Percentiles rank a stretch among this genome's conserved stretches.
phyloP scores from a whole-genome alignment of 345 rosid species.

The Arabis hirsuta region DNA sequence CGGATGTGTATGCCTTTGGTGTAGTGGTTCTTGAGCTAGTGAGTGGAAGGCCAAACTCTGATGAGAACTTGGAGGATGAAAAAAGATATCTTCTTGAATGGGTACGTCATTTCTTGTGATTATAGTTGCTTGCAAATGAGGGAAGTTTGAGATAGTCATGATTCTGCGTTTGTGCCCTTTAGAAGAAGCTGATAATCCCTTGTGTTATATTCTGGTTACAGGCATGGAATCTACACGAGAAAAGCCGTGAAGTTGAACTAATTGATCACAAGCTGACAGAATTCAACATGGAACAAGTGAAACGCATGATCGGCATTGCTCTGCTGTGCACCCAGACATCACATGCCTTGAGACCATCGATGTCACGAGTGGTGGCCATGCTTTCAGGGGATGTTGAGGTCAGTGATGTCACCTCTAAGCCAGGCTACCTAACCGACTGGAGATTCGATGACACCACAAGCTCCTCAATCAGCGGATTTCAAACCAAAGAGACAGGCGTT shows the following conservation, averaged over 20 bases:
- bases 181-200: too few relatives aligned
- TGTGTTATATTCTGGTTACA: slow-evolving; percentile 17
- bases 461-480: slow-evolving; percentile 41
- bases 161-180: too few relatives aligned
- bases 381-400: slow-evolving; percentile 67
- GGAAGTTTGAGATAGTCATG: too few relatives aligned
- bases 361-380: slow-evolving; percentile 77
- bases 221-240: slow-evolving; percentile 69
- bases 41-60: slow-evolving; percentile 53
- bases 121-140: background rate
- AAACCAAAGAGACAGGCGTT: slow-evolving; percentile 8
- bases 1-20: slow-evolving; percentile 59
- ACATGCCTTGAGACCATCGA: slow-evolving; percentile 55
- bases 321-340: slow-evolving; percentile 68
- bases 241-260: slow-evolving; percentile 48
- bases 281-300: slow-evolving; percentile 52
- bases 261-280: slow-evolving; percentile 48
- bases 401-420: slow-evolving; percentile 44
- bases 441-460: slow-evolving; percentile 48
- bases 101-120: slow-evolving; percentile 43
- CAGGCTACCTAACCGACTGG: slow-evolving; percentile 64
- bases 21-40: slow-evolving; percentile 51
- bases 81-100: slow-evolving; percentile 65
- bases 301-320: slow-evolving; percentile 57
- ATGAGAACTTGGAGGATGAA: slow-evolving; percentile 33